phyloP scores from a whole-genome alignment of 2,329 filamentous ascomycete species.

The Aspergillus ochraceoroseus region DNA sequence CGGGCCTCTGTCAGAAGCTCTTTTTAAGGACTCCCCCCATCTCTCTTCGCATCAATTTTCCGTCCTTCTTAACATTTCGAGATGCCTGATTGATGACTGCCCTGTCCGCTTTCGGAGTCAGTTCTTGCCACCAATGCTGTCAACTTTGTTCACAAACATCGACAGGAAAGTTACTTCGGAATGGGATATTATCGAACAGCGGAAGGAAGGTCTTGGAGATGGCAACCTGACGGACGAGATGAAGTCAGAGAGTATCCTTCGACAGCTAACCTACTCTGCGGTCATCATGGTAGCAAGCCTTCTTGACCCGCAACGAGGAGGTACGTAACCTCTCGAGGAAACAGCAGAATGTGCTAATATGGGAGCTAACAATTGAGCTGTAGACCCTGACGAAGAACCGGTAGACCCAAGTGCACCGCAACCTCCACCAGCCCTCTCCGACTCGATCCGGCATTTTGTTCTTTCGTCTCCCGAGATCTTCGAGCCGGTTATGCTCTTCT shows the following conservation, averaged over 20 bases:
- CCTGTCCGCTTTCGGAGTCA: slow-evolving; percentile 69
- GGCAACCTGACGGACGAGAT: slow-evolving; percentile 90
- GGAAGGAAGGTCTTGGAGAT: slow-evolving; percentile 58
- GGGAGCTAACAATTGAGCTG: slow-evolving; percentile 14
- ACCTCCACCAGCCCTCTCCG: slow-evolving; percentile 48
- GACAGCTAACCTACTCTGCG: slow-evolving; percentile 86
- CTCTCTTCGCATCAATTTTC: slow-evolving; percentile 91
- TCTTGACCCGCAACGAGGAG: slow-evolving; percentile 65
- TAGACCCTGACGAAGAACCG: slow-evolving; percentile 37
- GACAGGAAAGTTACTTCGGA: slow-evolving; percentile 81
- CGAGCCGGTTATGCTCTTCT: slow-evolving; percentile 85
- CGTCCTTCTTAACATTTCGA: slow-evolving; percentile 81
- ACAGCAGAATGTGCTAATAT: too few species aligned
- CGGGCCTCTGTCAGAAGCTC: slow-evolving; percentile 71
- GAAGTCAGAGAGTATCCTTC: slow-evolving; percentile 92
- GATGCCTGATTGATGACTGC: slow-evolving; percentile 87
- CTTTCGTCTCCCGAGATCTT: slow-evolving; percentile 71
- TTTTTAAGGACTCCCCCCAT: slow-evolving; percentile 76
- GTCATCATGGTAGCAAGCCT: slow-evolving; percentile 89
- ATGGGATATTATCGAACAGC: slow-evolving; percentile 69
- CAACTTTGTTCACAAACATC: slow-evolving; percentile 77
- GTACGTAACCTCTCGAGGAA: slow-evolving; percentile 45
- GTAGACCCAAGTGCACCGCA: slow-evolving; percentile 33
- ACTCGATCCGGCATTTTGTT: slow-evolving; percentile 70
- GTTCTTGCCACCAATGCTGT: slow-evolving; percentile 79